A percentile compares a stretch with the other conserved stretches of the same genome.
Evolutionary conservation across 1,139 yeast species (phyloP).

Genomic region (Geotrichum aggregatum): DNA sequence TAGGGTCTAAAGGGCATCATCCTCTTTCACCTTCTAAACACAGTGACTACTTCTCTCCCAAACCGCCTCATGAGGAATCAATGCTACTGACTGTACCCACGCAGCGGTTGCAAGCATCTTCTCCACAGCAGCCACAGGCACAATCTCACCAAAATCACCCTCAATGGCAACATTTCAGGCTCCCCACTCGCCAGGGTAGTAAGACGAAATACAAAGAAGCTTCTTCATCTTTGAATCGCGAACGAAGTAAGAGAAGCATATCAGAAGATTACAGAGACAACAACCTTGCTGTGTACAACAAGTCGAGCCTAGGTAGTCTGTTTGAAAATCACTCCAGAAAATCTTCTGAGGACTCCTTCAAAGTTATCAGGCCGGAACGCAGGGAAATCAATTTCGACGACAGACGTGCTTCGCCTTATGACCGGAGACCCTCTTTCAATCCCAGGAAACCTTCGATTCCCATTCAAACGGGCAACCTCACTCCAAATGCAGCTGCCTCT

Average conservation of each 20-base stretch:
- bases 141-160: neutral
- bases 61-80: slow-evolving; percentile 14
- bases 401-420: slow-evolving; percentile 71
- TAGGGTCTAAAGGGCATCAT: slow-evolving; percentile 11
- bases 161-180: slow-evolving; percentile 17
- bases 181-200: slow-evolving; percentile 5
- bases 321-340: slow-evolving; percentile 13
- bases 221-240: neutral
- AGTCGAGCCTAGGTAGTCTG: slow-evolving; percentile 16
- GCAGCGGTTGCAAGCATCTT: slow-evolving; percentile 4
- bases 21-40: slow-evolving; percentile 15
- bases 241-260: neutral
- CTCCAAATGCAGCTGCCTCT: slow-evolving; percentile 15
- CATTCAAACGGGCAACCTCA: slow-evolving; percentile 13
- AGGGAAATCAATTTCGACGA: slow-evolving; percentile 79
- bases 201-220: neutral
- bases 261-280: slow-evolving; percentile 9
- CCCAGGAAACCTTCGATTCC: slow-evolving; percentile 16
- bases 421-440: slow-evolving; percentile 27
- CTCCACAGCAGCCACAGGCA: neutral
- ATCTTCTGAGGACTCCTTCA: slow-evolving; percentile 46
- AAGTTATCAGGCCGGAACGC: slow-evolving; percentile 61
- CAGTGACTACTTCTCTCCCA: slow-evolving; percentile 18
- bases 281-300: neutral
- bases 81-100: neutral